phyloP scores from a whole-genome alignment of 805 yeast genomes.

The Sugiyamaella americana region DNA sequence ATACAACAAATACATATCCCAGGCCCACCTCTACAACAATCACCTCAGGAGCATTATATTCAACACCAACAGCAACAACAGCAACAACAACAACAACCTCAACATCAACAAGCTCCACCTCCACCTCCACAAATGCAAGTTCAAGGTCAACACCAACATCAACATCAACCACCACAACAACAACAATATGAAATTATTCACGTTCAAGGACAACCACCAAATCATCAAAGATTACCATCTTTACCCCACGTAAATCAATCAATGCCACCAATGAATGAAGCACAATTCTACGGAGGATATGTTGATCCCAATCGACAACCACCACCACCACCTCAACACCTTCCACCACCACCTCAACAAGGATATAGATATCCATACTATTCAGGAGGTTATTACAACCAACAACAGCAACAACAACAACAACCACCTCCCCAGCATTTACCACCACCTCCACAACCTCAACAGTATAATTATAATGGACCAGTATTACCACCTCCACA shows the following conservation, averaged over 20 bases:
- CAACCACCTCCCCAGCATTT: slow-evolving; percentile 11
- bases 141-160: slow-evolving; percentile 11
- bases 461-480: slow-evolving; percentile 1
- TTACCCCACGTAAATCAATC: not conserved
- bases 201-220: slow-evolving; percentile 1
- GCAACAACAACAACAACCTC: slow-evolving; percentile 10
- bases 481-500: not conserved
- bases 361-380: slow-evolving; percentile 8
- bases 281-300: slow-evolving; percentile 1
- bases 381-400: slow-evolving; percentile 3
- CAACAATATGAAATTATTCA: slow-evolving; percentile 13
- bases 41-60: slow-evolving; percentile 5
- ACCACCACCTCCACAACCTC: slow-evolving; percentile 11
- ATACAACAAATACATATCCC: slow-evolving; percentile 8
- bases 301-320: no score
- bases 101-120: slow-evolving; percentile 11
- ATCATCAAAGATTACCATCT: slow-evolving; percentile 2
- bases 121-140: slow-evolving; percentile 8
- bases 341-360: slow-evolving; percentile 9
- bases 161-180: slow-evolving; percentile 19
- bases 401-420: slow-evolving; percentile 11
- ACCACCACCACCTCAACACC: slow-evolving; percentile 12
- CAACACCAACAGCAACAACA: slow-evolving; percentile 17
- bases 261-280: not conserved
- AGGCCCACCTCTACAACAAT: slow-evolving; percentile 1